Evolutionary conservation across 1,284 basidiomycete species (phyloP), one percentile per base, ranked within the genome.

Genomic region (Vanrija sp.): DNA sequence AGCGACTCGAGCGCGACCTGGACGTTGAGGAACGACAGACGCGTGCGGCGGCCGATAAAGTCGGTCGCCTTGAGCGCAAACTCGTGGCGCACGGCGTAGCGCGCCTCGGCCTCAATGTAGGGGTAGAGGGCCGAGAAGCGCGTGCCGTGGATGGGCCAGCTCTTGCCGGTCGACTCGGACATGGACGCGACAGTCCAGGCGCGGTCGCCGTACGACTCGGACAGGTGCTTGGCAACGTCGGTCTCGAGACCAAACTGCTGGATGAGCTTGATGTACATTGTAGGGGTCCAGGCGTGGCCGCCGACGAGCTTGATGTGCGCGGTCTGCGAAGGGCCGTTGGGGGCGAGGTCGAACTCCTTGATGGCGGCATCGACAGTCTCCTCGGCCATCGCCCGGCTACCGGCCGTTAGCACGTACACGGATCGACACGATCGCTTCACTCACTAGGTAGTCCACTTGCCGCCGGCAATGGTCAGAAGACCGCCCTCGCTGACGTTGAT

Each of bases 401-500:
- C 24, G 24, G 36, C n/a, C 20, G 48, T 57, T 31, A 57, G 49
- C 38, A 4, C n/a, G 2, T 4, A 6, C 20, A 41, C n/a, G 35
- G 44, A 24, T 23, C 16, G n/a, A n/a, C n/a, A n/a, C n/a, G n/a
- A n/a, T n/a, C 38, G 23, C 51, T 36, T 36, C 46, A 75, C 69
- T 63, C 50, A 72, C 70, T 98, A 98, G 25, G 95, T 98, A 49
- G 95, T 98, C 95, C 95, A 98, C 77, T 98, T 98, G 6, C 95
- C 95, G 44, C 95, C 95, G 7, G 92, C 92, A 66, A 98, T 95
- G 18, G 94, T 98, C 56, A 98, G 76, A 62, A 98, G 78, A 19
- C 93, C 93, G 59, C 84, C 85, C 27, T 83, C 81, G 49, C 83
- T 84, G 39, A 94, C 84, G 74, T 94, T 84, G 67, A 97, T 89